Evolutionary conservation across 1,284 basidiomycete genomes (phyloP).

Genomic region (Puccinia polysora): DNA sequence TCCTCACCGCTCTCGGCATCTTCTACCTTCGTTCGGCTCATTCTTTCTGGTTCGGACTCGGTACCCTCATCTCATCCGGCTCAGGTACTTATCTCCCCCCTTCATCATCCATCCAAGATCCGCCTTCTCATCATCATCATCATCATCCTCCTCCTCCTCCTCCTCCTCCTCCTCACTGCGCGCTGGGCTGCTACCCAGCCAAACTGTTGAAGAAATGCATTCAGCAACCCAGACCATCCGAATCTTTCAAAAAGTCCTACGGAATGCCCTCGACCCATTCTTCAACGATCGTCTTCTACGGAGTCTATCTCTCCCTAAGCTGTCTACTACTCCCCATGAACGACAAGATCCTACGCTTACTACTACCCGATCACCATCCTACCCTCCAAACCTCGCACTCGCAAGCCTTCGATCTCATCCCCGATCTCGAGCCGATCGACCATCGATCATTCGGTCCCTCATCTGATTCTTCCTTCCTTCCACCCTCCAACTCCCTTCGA

Average conservation of each 20-base stretch:
- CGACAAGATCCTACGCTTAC: constrained; percentile 51
- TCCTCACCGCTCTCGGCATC: constrained; percentile 60
- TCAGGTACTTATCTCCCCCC: constrained; percentile 45
- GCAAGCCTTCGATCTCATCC: too few species aligned
- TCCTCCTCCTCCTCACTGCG: background rate
- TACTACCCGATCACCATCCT: constrained; percentile 9
- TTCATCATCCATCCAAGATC: constrained; percentile 10
- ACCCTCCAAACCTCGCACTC: too few species aligned
- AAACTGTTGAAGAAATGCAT: constrained; percentile 67
- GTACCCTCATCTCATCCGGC: constrained; percentile 62
- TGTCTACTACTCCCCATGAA: constrained; percentile 60
- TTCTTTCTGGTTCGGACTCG: constrained; percentile 64
- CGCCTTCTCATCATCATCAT: background rate
- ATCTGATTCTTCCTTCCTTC: too few species aligned
- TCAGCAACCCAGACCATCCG: constrained; percentile 66
- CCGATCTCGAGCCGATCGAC: constrained; percentile 54
- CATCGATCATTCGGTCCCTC: too few species aligned
- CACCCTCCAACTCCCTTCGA: too few species aligned
- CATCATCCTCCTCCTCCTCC: too few species aligned
- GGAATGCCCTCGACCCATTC: constrained; percentile 88
- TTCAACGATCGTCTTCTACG: constrained; percentile 68
- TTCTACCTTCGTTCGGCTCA: constrained; percentile 67
- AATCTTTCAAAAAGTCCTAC: constrained; percentile 60
- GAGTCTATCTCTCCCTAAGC: constrained; percentile 64
- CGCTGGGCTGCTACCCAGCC: constrained; percentile 56